Evolutionary conservation across 2,329 filamentous ascomycete genomes (phyloP).

Genomic region (Clathrospora elynae): DNA sequence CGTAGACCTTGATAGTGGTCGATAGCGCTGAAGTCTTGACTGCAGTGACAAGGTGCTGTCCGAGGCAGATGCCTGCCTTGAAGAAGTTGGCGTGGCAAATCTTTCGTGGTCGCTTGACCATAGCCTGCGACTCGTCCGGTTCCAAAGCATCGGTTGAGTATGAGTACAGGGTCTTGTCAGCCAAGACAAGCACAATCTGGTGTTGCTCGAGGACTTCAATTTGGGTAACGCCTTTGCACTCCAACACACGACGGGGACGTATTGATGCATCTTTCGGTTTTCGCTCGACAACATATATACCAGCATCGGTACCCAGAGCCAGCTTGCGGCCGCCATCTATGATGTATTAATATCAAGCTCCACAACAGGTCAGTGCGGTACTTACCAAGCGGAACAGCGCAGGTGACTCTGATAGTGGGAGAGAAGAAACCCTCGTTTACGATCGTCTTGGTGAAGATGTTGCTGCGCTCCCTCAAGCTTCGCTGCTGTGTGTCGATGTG

Average conservation of each 20-base stretch:
- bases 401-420: slow-evolving; percentile 86
- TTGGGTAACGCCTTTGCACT: slow-evolving; percentile 86
- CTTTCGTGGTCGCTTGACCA: slow-evolving; percentile 88
- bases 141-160: slow-evolving; percentile 88
- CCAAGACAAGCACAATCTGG: slow-evolving; percentile 84
- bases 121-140: slow-evolving; percentile 72
- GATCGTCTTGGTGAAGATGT: slow-evolving; percentile 70
- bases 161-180: slow-evolving; percentile 90
- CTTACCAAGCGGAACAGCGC: slow-evolving; percentile 87
- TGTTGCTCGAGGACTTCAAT: slow-evolving; percentile 97
- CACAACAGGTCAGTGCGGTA: slow-evolving; percentile 14
- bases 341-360: slow-evolving; percentile 28
- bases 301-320: slow-evolving; percentile 91
- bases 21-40: slow-evolving; percentile 93
- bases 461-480: slow-evolving; percentile 75
- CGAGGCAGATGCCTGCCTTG: slow-evolving; percentile 93
- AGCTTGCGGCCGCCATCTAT: slow-evolving; percentile 91
- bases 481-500: slow-evolving; percentile 90
- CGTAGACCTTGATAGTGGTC: slow-evolving; percentile 98
- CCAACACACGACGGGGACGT: slow-evolving; percentile 81
- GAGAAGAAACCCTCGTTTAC: slow-evolving; percentile 90
- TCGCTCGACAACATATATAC: slow-evolving; percentile 89
- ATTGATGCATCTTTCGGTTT: slow-evolving; percentile 78
- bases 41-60: slow-evolving; percentile 91
- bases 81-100: slow-evolving; percentile 99